Percentiles rank a stretch among this genome's conserved stretches.
Conservation (phyloP, 176 grass and related monocot genomes). For the Tillandsia fasciculata region DNA sequence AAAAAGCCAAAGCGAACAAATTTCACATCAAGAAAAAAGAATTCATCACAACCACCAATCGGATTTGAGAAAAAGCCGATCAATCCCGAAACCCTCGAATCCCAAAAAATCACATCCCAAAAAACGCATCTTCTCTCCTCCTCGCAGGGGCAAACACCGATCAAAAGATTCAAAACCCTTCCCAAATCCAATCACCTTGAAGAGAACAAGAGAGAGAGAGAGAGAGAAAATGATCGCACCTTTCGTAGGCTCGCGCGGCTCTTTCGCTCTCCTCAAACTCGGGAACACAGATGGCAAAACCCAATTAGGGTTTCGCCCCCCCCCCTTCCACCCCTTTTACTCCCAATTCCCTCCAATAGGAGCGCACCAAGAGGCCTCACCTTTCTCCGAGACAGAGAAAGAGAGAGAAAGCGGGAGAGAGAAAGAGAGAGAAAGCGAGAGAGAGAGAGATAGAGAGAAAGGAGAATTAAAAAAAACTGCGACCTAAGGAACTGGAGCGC, state of each 20-base stretch:
- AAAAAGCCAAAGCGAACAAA: too few relatives aligned
- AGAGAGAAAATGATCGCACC: not conserved
- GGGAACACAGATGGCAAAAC: not conserved
- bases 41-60: too few relatives aligned
- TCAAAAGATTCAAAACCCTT: not conserved
- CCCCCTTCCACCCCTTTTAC: not conserved
- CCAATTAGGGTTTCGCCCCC: not conserved
- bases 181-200: not conserved
- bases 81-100: too few relatives aligned
- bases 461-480: not conserved
- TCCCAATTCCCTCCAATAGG: not conserved
- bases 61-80: too few relatives aligned
- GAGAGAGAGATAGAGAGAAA: not conserved
- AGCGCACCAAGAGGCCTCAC: not conserved
- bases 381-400: not conserved
- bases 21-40: too few relatives aligned
- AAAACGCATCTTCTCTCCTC: not conserved
- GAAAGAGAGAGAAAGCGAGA: not conserved
- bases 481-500: not conserved
- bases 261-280: not conserved
- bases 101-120: too few relatives aligned
- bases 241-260: not conserved
- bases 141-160: not conserved
- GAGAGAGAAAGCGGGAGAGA: not conserved
- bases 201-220: not conserved